Evolutionary conservation across 306 rosid species (phyloP), one percentile per base, ranked within the genome.

Genomic region (Dalbergia oliveri): DNA sequence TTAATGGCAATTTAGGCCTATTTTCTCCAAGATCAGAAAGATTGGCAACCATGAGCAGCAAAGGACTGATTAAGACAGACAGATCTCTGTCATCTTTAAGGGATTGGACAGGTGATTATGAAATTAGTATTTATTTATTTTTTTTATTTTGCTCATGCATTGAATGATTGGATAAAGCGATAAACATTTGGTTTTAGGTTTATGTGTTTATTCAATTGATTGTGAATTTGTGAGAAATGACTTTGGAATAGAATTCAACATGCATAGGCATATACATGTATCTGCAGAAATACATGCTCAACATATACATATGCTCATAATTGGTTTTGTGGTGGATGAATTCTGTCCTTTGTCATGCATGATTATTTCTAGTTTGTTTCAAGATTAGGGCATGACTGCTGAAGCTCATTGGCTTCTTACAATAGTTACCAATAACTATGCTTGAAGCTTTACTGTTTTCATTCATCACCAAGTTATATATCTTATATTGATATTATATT

Each of bases 21-120:
- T 41, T 61, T 69, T 79, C 88, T 23, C 79, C 86, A 3, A 66
- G 54, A 45, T 26, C 79, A 21, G 87, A 76, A 61, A 53, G 85
- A 64, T 44, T 47, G 13, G 73, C 51, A 13, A 53, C 33, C 47
- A 34, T 75, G 57, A 80, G 64, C 61, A 66, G 74, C 74, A 84
- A 75, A 72, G 86, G 87, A 65, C 47, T 68, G 15, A 75, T 37
- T n/a, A 80, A 57, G 67, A 58, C 50, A 69, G 85, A 80, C 33
- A 84, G 63, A 68, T 61, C 81, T 49, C 71, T 67, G 12, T 62
- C 82, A 33, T 83, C 83, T 39, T 83, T 76, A 53, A 66, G 80
- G 78, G 87, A 83, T 60, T 71, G 72, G 18, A 34, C 45, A 35
- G 84, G 89, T 82, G 7, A 35, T 4, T 47, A 83, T 71, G 44